These are phyloP conservation scores for Lachnellula subtilissima DNA, from an alignment of 2,329 filamentous ascomycete genomes.

Conservation along the genomic window DNA sequence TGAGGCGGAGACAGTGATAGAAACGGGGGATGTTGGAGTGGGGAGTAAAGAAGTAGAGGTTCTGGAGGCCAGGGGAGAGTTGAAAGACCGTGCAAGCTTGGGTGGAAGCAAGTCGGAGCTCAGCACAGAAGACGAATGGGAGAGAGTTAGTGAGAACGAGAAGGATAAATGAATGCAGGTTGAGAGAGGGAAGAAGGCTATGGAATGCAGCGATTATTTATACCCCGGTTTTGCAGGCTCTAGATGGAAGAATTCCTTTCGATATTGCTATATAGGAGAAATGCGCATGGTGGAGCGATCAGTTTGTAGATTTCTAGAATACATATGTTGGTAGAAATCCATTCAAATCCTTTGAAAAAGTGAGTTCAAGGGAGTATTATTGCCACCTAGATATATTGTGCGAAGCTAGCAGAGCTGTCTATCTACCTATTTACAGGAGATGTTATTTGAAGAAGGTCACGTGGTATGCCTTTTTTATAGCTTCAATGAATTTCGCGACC, in stretches of 20 bases:
- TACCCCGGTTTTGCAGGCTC: not conserved
- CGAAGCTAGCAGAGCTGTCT: no score
- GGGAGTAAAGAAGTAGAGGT: slow-evolving; percentile 30
- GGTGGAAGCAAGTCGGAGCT: slow-evolving; percentile 47
- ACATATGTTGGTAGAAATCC: not conserved
- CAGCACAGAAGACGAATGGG: slow-evolving; percentile 98
- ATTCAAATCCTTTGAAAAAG: not conserved
- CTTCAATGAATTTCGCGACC: slow-evolving; percentile 9
- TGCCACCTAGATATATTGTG: not conserved
- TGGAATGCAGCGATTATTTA: not conserved
- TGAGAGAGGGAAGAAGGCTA: not conserved
- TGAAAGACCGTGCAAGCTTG: slow-evolving; percentile 29
- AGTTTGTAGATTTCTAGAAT: not conserved
- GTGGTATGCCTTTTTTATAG: not conserved
- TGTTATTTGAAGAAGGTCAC: not conserved
- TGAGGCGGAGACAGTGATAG: slow-evolving; percentile 50
- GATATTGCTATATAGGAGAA: not conserved
- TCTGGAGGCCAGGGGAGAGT: slow-evolving; percentile 21
- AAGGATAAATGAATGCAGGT: slow-evolving; percentile 44
- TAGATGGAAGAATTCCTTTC: not conserved
- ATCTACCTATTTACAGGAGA: not conserved
- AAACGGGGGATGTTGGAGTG: slow-evolving; percentile 22
- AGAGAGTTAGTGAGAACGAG: slow-evolving; percentile 79
- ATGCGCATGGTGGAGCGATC: not conserved
- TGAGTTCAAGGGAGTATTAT: no score